These are phyloP conservation scores for Lactifluus piperatus DNA, from an alignment of 768 basidiomycete species.

Conservation along the genomic window DNA sequence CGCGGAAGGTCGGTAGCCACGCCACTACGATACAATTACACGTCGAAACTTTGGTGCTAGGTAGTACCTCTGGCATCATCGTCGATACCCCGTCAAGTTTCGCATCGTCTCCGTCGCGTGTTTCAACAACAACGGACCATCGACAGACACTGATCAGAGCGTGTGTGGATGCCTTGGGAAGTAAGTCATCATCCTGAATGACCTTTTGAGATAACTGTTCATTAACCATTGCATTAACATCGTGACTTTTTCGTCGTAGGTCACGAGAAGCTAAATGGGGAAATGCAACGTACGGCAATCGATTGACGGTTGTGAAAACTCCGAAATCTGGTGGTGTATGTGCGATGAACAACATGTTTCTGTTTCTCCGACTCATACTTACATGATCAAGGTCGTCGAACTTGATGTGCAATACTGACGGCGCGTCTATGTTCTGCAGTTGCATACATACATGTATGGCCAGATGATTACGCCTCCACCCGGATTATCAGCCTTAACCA, in stretches of 20 bases:
- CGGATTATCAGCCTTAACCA: slow-evolving; percentile 44
- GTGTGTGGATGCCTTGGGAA: slow-evolving; percentile 80
- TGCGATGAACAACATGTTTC: slow-evolving; percentile 9
- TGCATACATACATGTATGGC: slow-evolving; percentile 93
- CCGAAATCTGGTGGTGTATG: slow-evolving; percentile 93
- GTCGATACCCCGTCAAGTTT: slow-evolving; percentile 82
- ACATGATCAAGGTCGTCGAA: slow-evolving; percentile 66
- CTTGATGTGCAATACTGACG: slow-evolving; percentile 72
- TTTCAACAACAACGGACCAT: slow-evolving; percentile 46
- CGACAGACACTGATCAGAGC: slow-evolving; percentile 75
- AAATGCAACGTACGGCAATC: slow-evolving; percentile 77
- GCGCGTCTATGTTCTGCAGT: slow-evolving; percentile 68
- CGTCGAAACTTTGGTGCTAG: slow-evolving; percentile 31
- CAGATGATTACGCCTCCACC: slow-evolving; percentile 55
- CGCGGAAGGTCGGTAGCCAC: slow-evolving; percentile 37
- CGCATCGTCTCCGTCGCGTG: slow-evolving; percentile 47
- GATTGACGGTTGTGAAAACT: slow-evolving; percentile 78
- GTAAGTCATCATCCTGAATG: slow-evolving; percentile 36
- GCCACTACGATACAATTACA: neutral
- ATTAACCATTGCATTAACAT: slow-evolving; percentile 56
- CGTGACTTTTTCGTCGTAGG: slow-evolving; percentile 88
- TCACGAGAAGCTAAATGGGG: slow-evolving; percentile 92
- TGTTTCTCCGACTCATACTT: neutral
- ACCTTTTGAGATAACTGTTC: neutral
- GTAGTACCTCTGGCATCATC: slow-evolving; percentile 66